phyloP scores from a whole-genome alignment of 768 basidiomycete genomes.

The Termitomyces sp. region DNA sequence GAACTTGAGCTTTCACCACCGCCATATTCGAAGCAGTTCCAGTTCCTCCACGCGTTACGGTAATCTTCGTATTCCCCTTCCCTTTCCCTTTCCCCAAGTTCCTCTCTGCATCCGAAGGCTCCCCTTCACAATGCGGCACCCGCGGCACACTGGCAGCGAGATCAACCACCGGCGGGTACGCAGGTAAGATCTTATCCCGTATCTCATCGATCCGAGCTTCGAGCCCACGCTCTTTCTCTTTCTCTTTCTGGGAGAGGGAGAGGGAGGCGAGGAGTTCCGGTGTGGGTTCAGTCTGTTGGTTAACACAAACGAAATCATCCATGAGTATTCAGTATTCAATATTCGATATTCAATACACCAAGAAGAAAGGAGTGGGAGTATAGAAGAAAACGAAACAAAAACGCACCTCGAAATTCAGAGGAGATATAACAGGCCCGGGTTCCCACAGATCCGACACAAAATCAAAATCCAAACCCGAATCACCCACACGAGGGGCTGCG shows the following conservation, averaged over 20 bases:
- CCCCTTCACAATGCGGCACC: not conserved
- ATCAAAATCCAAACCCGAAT: not conserved
- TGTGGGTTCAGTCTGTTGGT: conserved; percentile 19
- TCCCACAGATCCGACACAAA: not conserved
- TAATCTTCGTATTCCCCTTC: too few species aligned
- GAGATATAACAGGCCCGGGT: not conserved
- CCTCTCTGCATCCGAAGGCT: not conserved
- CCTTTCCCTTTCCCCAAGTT: not conserved
- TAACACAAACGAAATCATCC: too few species aligned
- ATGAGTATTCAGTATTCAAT: too few species aligned
- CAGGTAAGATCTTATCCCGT: conserved; percentile 24
- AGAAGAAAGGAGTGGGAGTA: too few species aligned
- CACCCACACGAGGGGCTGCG: too few species aligned
- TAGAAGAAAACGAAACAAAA: too few species aligned
- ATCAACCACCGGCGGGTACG: conserved; percentile 28
- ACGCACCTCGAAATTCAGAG: not conserved
- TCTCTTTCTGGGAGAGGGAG: too few species aligned
- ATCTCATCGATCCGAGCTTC: conserved; percentile 29
- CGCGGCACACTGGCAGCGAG: conserved; percentile 10
- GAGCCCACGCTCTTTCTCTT: conserved; percentile 8
- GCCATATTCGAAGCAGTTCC: too few species aligned
- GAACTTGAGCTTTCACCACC: too few species aligned
- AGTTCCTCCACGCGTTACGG: too few species aligned
- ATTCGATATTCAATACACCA: too few species aligned
- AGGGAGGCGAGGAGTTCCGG: conserved; percentile 17